Evolutionary conservation across 305 asterid species (phyloP), one percentile per base, ranked within the genome.

Genomic region (Fraxinus platypoda): DNA sequence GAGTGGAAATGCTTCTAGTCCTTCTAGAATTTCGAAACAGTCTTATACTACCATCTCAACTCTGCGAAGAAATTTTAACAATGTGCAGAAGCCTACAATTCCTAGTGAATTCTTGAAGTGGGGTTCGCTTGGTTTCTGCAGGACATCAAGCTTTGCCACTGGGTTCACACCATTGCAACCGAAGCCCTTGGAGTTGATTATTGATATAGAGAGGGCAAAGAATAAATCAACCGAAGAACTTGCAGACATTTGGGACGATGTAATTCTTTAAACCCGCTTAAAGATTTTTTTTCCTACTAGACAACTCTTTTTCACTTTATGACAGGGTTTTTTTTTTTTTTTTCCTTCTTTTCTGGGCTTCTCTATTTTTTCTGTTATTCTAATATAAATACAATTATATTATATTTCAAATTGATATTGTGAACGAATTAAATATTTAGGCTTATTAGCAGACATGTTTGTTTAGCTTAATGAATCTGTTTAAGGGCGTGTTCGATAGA

Each of bases 181-280:
- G 4, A 94, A 93, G 87, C 91, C 95, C 21, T 83, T 95, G 91
- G 92, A 88, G 76, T 88, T 95, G 23, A 95, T 95, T 81, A 82
- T 94, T 49, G 97, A 93, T 84, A 74, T 94, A n/a, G 87, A 88
- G 77, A 91, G 98, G 87, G 98, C 94, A 28, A 91, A 92, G 87
- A 73, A 76, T 78, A 94, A 92, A 88, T 87, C 94, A 33, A 87
- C 95, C 17, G 93, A 95, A 77, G 94, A 92, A 84, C 94, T 95
- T 38, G 93, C 95, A 71, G 97, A 89, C 30, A 89, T 93, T 81
- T 95, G 99, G 98, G 94, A 93, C 85, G 99, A 95, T 86, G 99
- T 94, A 85, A 89, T 83, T 26, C 87, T 77, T 78, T 71, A 35
- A 49, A 72, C 85, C 76, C 76, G 41, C 79, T 33, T 46, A 2